phyloP scores from a whole-genome alignment of 331 rosid genomes.

The Rosa hybrid region DNA sequence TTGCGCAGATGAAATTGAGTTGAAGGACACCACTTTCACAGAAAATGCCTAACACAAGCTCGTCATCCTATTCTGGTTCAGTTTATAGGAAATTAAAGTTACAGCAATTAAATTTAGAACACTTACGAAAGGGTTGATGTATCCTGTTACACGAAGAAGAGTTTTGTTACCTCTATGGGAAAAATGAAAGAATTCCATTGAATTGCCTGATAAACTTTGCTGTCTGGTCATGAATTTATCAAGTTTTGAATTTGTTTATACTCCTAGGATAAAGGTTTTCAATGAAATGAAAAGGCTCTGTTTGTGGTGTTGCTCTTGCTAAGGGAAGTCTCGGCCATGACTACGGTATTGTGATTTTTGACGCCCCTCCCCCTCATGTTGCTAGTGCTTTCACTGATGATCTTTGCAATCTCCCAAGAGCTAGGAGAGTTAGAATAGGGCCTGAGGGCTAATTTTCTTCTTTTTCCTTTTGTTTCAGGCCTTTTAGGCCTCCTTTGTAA shows the following conservation, averaged over 20 bases:
- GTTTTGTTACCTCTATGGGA: neutral
- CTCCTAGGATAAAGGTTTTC: neutral
- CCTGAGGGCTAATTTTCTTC: too few relatives aligned
- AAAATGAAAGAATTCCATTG: neutral
- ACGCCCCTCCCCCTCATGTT: too few relatives aligned
- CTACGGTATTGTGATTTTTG: too few relatives aligned
- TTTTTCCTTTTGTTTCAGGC: too few relatives aligned
- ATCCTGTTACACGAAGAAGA: neutral
- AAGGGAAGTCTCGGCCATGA: too few relatives aligned
- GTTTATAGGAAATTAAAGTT: neutral
- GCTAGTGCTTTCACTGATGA: too few relatives aligned
- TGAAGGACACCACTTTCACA: conserved; percentile 13
- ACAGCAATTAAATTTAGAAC: neutral
- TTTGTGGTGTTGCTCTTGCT: too few relatives aligned
- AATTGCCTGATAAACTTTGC: neutral
- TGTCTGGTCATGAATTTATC: neutral
- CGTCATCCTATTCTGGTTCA: neutral
- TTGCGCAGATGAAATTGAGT: conserved; percentile 68
- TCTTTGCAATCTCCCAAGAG: too few relatives aligned
- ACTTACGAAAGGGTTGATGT: neutral
- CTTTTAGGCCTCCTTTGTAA: too few relatives aligned
- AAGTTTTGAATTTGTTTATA: neutral
- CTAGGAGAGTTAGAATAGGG: too few relatives aligned
- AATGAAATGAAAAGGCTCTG: too few relatives aligned
- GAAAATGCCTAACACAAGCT: neutral